Base-by-base conservation (phyloP, 169 alveolate species). In the Eimeria falciformis region DNA sequence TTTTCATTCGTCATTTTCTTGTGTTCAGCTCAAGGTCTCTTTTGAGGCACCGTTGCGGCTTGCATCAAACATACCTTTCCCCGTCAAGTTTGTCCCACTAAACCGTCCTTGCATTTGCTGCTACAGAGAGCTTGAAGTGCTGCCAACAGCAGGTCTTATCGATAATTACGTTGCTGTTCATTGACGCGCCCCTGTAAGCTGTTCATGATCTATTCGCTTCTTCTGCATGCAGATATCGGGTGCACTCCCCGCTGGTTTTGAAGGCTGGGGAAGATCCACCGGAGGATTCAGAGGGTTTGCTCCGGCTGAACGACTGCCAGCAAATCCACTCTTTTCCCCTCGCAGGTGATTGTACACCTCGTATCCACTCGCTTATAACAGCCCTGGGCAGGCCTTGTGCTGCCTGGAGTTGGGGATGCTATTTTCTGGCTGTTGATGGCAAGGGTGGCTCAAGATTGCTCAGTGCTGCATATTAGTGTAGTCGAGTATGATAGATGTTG, bases 21-120 rank as follows among this genome's bases (percentile, higher is more conserved):
- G 93, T 53, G 17, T 73, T 23, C 93, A 89, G 89, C 79, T 89
- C 73, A 73, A 75, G 37, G 66, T 89, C 53, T 68, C 68, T 0
- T 37, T 89, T 55, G 89, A 75, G 58, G 89, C 93, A n/a, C 93
- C 93, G 2, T 50, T 89, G 62, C 71, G 81, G 53, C n/a, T 89
- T 37, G 43, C 93, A 17, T 45, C 77, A 5, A 89, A 81, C 43
- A 62, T 89, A 29, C 93, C 93, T 4, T 89, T 89, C 43, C 82
- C 81, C 21, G 71, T 89, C 89, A 73, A 56, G 92, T 86, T 27
- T 2, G n/a, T n/a, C n/a, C n/a, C n/a, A n/a, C n/a, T n/a, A n/a
- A n/a, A n/a, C n/a, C n/a, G n/a, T n/a, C n/a, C n/a, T n/a, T n/a
- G n/a, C n/a, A n/a, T n/a, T n/a, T n/a, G n/a, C n/a, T n/a, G n/a